phyloP scores from a whole-genome alignment of 768 basidiomycete species.

The Dacryopinax primogenitus region DNA sequence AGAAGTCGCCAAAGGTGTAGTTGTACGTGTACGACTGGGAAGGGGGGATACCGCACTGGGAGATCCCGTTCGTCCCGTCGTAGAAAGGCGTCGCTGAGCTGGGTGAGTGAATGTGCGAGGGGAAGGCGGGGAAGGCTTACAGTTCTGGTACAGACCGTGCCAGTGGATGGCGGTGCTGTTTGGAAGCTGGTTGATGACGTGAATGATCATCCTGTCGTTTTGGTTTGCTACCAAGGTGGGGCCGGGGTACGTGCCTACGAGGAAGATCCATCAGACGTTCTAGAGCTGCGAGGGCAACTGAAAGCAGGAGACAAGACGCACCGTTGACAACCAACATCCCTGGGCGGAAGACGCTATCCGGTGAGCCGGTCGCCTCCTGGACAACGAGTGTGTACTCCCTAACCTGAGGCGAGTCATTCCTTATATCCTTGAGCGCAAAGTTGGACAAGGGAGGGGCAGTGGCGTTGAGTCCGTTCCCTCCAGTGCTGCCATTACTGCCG shows the following conservation, averaged over 20 bases:
- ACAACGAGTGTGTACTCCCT: slow-evolving; percentile 37
- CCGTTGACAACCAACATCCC: slow-evolving; percentile 43
- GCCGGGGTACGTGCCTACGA: slow-evolving; percentile 26
- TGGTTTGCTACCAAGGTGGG: slow-evolving; percentile 32
- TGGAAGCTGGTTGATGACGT: slow-evolving; percentile 28
- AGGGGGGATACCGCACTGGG: slow-evolving; percentile 44
- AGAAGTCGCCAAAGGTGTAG: slow-evolving; percentile 35
- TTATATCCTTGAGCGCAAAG: background rate
- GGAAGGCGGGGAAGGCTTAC: too few species aligned
- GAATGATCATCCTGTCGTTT: slow-evolving; percentile 28
- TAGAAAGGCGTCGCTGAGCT: slow-evolving; percentile 32
- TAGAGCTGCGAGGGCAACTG: background rate
- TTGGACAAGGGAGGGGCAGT: background rate
- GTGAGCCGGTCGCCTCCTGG: slow-evolving; percentile 29
- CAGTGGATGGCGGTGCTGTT: background rate
- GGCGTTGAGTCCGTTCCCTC: background rate
- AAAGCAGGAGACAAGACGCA: slow-evolving; percentile 8
- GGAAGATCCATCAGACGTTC: background rate
- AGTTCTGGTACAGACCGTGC: slow-evolving; percentile 8
- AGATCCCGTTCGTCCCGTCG: slow-evolving; percentile 37
- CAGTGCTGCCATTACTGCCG: background rate
- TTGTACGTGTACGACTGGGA: slow-evolving; percentile 34
- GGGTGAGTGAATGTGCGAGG: background rate
- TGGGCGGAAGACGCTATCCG: slow-evolving; percentile 31
- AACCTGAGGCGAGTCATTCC: slow-evolving; percentile 26